Base-by-base conservation (phyloP, 495 filamentous ascomycete species). In the Penicillium salamii region DNA sequence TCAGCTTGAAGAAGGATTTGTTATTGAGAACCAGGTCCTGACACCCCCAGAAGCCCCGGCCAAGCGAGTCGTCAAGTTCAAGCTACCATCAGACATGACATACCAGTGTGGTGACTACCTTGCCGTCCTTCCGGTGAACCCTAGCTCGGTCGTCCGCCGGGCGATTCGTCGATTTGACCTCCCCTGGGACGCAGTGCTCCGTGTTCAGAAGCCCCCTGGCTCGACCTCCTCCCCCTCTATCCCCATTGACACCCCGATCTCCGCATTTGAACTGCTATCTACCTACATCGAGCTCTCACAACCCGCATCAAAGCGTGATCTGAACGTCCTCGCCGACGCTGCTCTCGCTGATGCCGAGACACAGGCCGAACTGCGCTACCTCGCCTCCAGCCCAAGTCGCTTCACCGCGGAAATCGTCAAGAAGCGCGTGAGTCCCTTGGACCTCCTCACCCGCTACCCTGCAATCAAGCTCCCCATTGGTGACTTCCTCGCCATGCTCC, bases 91-190 rank as follows among this genome's bases (percentile, higher is more conserved):
- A 5, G 85, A 79, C 26, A 80, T 84, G 72, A 73, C 74, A 5
- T 91, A 91, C 62, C 72, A 74, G 32, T 78, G 83, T 14, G 88
- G 88, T 33, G 88, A 92, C 55, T 90, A 92, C 58, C 77, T 92
- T 1, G 84, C 86, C 2, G 74, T 90, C 8, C 67, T 89, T 2
- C 87, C 88, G 0, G 69, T 87, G 13, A 91, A 90, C 57, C 80
- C 83, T 5, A 70, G 69, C 46, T 68, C 75, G 24, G 81, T 67
- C 12, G 75, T 90, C 26, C 66, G 71, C 19, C 71, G 83, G n/a
- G 75, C 70, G 7, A 69, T 82, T 49, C 66, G 66, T 20, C 71
- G 73, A 34, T 83, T 78, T 52, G 62, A 77, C 2, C 71, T 91
- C 1, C 72, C 84, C 0, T 83, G 79, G 78, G 86, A 89, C 58